These are phyloP conservation scores for Spathaspora sp. DNA, from an alignment of 1,139 yeast genomes.

Conservation along the genomic window DNA sequence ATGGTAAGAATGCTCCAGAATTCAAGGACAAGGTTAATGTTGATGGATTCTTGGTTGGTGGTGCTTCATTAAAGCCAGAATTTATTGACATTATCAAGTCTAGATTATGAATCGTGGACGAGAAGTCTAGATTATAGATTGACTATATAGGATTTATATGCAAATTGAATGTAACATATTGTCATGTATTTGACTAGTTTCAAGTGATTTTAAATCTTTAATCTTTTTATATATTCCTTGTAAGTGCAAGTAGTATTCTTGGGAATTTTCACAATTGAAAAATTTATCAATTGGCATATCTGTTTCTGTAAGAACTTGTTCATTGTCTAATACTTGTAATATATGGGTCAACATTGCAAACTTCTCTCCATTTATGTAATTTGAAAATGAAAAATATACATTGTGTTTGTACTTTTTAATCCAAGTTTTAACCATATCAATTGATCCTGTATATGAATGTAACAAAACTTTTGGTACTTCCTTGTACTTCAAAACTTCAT, in stretches of 20 bases:
- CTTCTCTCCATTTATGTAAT: constrained; percentile 53
- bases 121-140: constrained; percentile 70
- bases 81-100: constrained; percentile 93
- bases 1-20: constrained; percentile 87
- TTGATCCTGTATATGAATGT: constrained; percentile 86
- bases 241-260: constrained; percentile 13
- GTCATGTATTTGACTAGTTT: constrained; percentile 10
- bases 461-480: constrained; percentile 49
- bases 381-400: constrained; percentile 59
- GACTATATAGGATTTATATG: neutral
- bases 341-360: constrained; percentile 24
- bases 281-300: constrained; percentile 35
- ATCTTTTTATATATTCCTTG: constrained; percentile 15
- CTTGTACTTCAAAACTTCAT: constrained; percentile 30
- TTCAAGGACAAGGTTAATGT: constrained; percentile 92
- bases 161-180: constrained; percentile 14
- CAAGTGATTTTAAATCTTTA: constrained; percentile 5
- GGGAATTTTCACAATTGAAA: constrained; percentile 13
- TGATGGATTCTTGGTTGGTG: constrained; percentile 99
- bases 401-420: constrained; percentile 24
- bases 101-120: constrained; percentile 53
- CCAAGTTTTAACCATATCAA: constrained; percentile 64
- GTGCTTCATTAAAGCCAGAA: constrained; percentile 98
- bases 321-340: constrained; percentile 18
- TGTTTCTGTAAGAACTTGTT: constrained; percentile 38